Evolutionary conservation across 75 land plant species (phyloP), one percentile per base, ranked within the genome.

Genomic region (Chamaecyparis obtusa): DNA sequence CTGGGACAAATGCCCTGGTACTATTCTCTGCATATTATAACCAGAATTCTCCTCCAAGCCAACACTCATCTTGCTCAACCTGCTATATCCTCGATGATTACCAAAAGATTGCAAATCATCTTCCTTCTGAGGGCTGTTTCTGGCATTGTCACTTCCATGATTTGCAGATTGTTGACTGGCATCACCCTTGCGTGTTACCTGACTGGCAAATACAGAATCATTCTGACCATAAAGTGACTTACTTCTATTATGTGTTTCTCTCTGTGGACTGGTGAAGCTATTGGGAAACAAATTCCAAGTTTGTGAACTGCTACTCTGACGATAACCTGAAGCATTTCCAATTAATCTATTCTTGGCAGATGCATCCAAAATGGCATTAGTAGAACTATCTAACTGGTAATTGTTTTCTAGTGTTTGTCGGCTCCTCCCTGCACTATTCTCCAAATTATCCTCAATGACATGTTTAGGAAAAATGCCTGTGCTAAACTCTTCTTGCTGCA

Each of bases 261-360:
- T 44, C 83, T 81, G 83, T 43, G 83, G 48, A 81, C 83, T 81
- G 83, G 13, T 46, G 41, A 27, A 81, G 32, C 46, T 37, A 44
- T 80, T 81, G 83, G 83, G 83, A 81, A 81, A 81, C 41, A 41
- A n/a, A 81, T 46, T 81, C 48, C 46, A 81, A 46, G 83, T 48
- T 81, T 43, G 83, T 81, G 83, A 44, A 46, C 83, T 81, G 44
- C n/a, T 81, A 49, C 83, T 24, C 83, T 81, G 49, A 14, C 48
- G 49, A 81, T 81, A 81, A 46, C 27, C 5, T 11, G 83, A n/a
- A 46, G 51, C 15, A n/a, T 44, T 81, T 81, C 51, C 83, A 81
- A 81, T 46, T 21, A n/a, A 15, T 81, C 83, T 81, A n/a, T 46
- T 43, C 46, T 81, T 24, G 15, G 32, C 49, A 78, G 39, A 78